A percentile compares a stretch with the other conserved stretches of the same genome.
phyloP scores from a whole-genome alignment of 345 rosid genomes.

The Gossypium rotundifolium region DNA sequence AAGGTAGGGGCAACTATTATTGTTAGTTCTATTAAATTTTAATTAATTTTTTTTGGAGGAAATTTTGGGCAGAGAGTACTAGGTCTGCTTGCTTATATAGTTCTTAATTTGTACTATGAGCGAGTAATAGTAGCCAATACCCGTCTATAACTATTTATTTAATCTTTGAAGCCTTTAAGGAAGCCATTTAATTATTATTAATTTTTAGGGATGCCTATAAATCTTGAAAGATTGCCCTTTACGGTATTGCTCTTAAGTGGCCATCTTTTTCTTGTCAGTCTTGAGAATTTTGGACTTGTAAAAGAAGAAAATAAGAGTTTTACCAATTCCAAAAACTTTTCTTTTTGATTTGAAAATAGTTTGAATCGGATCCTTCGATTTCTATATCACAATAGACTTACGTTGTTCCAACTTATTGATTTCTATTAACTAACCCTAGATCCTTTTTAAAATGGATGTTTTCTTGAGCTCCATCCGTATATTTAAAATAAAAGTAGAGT shows the following conservation, averaged over 20 bases:
- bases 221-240: background rate
- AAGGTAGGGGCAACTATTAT: background rate
- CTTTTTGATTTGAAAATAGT: too few species aligned
- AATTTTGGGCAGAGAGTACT: background rate
- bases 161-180: background rate
- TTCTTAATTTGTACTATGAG: background rate
- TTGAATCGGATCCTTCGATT: too few species aligned
- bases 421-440: too few species aligned
- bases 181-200: background rate
- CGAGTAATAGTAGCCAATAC: background rate
- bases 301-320: background rate
- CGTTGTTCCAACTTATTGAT: too few species aligned
- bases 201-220: background rate
- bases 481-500: background rate
- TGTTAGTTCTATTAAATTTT: background rate
- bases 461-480: too few species aligned
- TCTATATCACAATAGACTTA: too few species aligned
- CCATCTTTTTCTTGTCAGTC: background rate
- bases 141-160: background rate
- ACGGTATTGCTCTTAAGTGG: background rate
- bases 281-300: conserved; percentile 2
- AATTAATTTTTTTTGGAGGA: background rate
- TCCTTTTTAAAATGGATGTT: too few species aligned
- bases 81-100: background rate
- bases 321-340: too few species aligned